These are phyloP conservation scores for Scortechinia acanthostroma DNA, from an alignment of 2,329 filamentous ascomycete genomes.

Conservation along the genomic window DNA sequence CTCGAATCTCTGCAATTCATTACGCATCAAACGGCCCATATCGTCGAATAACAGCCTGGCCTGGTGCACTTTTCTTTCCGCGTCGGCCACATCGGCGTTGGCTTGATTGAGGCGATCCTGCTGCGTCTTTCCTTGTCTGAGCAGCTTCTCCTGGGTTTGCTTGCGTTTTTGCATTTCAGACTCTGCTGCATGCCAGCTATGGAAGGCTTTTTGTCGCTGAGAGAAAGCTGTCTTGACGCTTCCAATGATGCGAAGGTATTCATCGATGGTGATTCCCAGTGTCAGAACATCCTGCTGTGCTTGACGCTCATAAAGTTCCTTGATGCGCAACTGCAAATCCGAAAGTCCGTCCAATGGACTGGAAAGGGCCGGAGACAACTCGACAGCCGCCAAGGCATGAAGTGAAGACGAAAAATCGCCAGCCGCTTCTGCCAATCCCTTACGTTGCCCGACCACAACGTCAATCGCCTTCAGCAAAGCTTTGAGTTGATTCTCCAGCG, in stretches of 20 bases:
- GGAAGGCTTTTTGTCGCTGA: slow-evolving; percentile 90
- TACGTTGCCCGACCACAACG: slow-evolving; percentile 82
- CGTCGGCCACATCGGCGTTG: slow-evolving; percentile 86
- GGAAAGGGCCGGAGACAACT: slow-evolving; percentile 81
- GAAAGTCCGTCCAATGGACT: slow-evolving; percentile 85
- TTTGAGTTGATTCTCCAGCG: slow-evolving; percentile 84
- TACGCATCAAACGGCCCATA: slow-evolving; percentile 88
- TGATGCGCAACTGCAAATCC: slow-evolving; percentile 86
- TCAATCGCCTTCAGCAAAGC: slow-evolving; percentile 89
- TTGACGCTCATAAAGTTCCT: slow-evolving; percentile 91
- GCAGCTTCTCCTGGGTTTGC: slow-evolving; percentile 82
- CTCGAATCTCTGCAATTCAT: slow-evolving; percentile 88
- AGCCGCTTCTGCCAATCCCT: slow-evolving; percentile 86
- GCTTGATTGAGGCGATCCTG: slow-evolving; percentile 91
- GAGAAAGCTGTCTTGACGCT: slow-evolving; percentile 88
- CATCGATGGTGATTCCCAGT: slow-evolving; percentile 92
- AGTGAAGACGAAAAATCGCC: slow-evolving; percentile 88
- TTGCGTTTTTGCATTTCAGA: slow-evolving; percentile 86
- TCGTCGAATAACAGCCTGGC: slow-evolving; percentile 87
- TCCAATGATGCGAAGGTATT: slow-evolving; percentile 93
- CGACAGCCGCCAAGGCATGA: slow-evolving; percentile 85
- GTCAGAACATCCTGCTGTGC: slow-evolving; percentile 95
- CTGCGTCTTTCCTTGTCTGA: slow-evolving; percentile 88
- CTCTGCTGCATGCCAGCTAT: slow-evolving; percentile 88
- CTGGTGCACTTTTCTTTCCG: slow-evolving; percentile 87